phyloP scores from a whole-genome alignment of 805 yeast species.

The Clavispora fructus region DNA sequence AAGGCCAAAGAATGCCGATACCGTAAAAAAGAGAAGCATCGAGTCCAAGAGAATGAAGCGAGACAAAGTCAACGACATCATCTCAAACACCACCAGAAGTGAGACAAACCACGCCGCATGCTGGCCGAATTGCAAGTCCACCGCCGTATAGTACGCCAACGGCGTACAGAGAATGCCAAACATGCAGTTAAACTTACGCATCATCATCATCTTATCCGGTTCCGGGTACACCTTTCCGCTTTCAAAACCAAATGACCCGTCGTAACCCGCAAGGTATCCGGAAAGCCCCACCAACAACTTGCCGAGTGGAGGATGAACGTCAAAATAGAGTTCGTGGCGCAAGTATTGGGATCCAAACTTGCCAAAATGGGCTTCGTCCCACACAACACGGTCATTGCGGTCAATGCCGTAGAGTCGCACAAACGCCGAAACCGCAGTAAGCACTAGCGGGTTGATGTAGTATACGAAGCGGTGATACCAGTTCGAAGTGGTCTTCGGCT shows the following conservation, averaged over 20 bases:
- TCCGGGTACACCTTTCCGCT: slow-evolving; percentile 64
- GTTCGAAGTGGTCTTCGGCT: neutral
- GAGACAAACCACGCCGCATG: slow-evolving; percentile 55
- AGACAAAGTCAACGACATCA: slow-evolving; percentile 63
- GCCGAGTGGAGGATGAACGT: slow-evolving; percentile 96
- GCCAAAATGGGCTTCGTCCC: slow-evolving; percentile 99
- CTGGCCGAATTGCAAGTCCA: slow-evolving; percentile 21
- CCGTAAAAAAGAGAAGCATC: slow-evolving; percentile 70
- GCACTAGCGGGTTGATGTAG: slow-evolving; percentile 6
- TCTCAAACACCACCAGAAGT: slow-evolving; percentile 60
- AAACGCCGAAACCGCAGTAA: slow-evolving; percentile 12
- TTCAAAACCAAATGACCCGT: slow-evolving; percentile 70
- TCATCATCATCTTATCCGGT: slow-evolving; percentile 51
- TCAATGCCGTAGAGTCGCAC: slow-evolving; percentile 60
- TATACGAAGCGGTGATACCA: neutral
- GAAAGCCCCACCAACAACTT: slow-evolving; percentile 87
- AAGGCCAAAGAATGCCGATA: slow-evolving; percentile 34
- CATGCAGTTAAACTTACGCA: slow-evolving; percentile 68
- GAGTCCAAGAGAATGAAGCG: slow-evolving; percentile 75
- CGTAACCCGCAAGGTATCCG: slow-evolving; percentile 82
- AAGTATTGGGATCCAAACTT: slow-evolving; percentile 91
- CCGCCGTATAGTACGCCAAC: slow-evolving; percentile 50
- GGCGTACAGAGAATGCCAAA: slow-evolving; percentile 67
- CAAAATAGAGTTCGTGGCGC: slow-evolving; percentile 85
- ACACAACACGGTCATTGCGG: slow-evolving; percentile 66